A percentile compares a stretch with the other conserved stretches of the same genome.
These are phyloP conservation scores for Pichia terricola DNA, from an alignment of 1,139 yeast genomes.

Conservation along the genomic window DNA sequence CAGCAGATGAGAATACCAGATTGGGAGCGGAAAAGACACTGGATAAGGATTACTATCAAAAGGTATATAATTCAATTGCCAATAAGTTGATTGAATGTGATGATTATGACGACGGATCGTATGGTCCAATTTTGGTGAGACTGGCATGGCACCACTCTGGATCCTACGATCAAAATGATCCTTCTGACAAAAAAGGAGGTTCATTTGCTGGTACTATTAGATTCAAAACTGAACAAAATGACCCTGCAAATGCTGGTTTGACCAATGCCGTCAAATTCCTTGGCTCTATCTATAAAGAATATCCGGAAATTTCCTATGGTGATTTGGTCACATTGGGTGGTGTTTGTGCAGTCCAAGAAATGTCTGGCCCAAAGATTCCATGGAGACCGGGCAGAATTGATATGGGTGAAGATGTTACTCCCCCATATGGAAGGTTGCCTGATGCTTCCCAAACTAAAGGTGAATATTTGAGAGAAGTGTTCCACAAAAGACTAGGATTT, in stretches of 20 bases:
- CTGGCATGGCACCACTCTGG: constrained; percentile 70
- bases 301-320: constrained; percentile 77
- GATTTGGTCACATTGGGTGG: constrained; percentile 87
- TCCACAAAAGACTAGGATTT: constrained; percentile 62
- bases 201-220: constrained; percentile 81
- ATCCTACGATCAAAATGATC: constrained; percentile 49
- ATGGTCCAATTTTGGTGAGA: constrained; percentile 55
- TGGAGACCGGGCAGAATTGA: constrained; percentile 85
- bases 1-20: no score
- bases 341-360: constrained; percentile 75
- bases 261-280: constrained; percentile 57
- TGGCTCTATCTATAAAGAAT: constrained; percentile 46
- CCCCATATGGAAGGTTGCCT: constrained; percentile 71
- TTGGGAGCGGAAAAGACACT: no score
- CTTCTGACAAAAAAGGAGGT: constrained; percentile 50
- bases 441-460: constrained; percentile 64
- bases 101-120: constrained; percentile 63
- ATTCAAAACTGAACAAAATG: constrained; percentile 51
- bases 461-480: constrained; percentile 56
- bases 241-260: constrained; percentile 72
- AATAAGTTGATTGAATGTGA: constrained; percentile 63
- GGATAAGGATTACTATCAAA: constrained; percentile 45
- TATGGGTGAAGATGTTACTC: constrained; percentile 35
- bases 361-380: constrained; percentile 75
- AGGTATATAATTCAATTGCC: constrained; percentile 75